Evolutionary conservation across 805 yeast species (phyloP), one percentile per base, ranked within the genome.

Genomic region (Candida easanensis): DNA sequence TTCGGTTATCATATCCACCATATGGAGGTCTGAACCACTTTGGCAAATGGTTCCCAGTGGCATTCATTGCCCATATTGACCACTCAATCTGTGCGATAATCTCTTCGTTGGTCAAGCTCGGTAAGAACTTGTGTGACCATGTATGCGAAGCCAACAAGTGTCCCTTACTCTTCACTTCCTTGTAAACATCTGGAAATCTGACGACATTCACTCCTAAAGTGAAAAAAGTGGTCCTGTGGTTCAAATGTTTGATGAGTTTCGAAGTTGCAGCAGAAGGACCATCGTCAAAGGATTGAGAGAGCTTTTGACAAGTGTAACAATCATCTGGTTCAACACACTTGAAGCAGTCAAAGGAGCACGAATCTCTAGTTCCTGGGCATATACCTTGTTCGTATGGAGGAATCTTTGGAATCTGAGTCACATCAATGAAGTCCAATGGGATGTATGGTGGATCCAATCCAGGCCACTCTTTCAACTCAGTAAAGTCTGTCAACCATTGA

Each of bases 41-140:
- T 6, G 99, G 99, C 9, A 86, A 60, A 56, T 89, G 90, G 21
- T 81, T 71, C 0, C 88, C 86, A 0, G 97, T 89, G 1, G 97
- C 97, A 66, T 91, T 90, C 89, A 90, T 87, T 5, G 97, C 97
- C 97, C 97, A 91, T 25, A 88, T 80, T 2, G 95, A 82, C 99
- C 99, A 91, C 63, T 90, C 83, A 30, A 91, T 66, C 61, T 91
- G 96, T 0, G 97, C 96, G 43, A 85, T 80, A 16, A 91, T 79
- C 48, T 87, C 77, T 63, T 88, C 91, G 59, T 89, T 89, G 19
- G 80, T 63, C 43, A 90, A 69, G 1, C 80, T 64, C 2, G 97
- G 97, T 47, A 91, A 73, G 54, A 83, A 87, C 45, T 81, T 80
- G 66, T 91, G 98, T 1, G 89, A 80, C 97, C 97, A 91, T 0